These are phyloP conservation scores for Yamadazyma takamatsuzukensis DNA, from an alignment of 805 yeast species.

Conservation along the genomic window DNA sequence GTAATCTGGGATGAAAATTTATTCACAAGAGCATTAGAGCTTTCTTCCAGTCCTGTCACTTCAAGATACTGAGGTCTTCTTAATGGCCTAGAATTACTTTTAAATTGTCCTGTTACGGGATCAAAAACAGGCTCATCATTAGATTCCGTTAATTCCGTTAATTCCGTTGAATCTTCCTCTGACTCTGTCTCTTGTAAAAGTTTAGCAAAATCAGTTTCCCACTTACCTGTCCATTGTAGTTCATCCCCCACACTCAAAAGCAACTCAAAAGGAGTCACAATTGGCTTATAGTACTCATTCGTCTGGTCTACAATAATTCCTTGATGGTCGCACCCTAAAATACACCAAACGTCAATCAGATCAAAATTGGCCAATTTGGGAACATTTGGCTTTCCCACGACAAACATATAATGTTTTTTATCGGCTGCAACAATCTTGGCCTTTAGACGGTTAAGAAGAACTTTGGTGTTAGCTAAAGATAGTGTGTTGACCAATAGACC, in stretches of 20 bases:
- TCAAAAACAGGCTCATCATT: constrained; percentile 72
- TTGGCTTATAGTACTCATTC: constrained; percentile 84
- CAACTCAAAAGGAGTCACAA: constrained; percentile 90
- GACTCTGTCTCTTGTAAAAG: constrained; percentile 36
- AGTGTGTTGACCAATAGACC: constrained; percentile 90
- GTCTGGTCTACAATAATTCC: constrained; percentile 81
- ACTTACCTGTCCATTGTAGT: constrained; percentile 86
- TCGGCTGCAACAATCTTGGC: constrained; percentile 67
- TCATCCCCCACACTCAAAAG: constrained; percentile 74
- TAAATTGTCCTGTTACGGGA: constrained; percentile 79
- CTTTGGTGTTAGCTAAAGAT: constrained; percentile 71
- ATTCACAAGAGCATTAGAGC: constrained; percentile 44
- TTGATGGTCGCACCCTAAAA: constrained; percentile 90
- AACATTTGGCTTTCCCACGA: constrained; percentile 96
- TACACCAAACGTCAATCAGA: constrained; percentile 90
- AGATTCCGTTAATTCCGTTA: constrained; percentile 14
- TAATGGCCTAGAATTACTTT: constrained; percentile 71
- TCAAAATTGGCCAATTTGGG: constrained; percentile 96
- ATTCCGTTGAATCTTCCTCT: constrained; percentile 13
- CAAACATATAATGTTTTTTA: constrained; percentile 90
- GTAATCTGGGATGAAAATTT: constrained; percentile 57
- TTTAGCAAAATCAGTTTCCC: constrained; percentile 77
- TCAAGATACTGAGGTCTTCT: constrained; percentile 58
- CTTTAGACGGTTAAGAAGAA: constrained; percentile 59
- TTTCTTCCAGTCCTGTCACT: constrained; percentile 4